phyloP scores from a whole-genome alignment of 2,329 filamentous ascomycete genomes.

The Paracoccidioides lutzii region DNA sequence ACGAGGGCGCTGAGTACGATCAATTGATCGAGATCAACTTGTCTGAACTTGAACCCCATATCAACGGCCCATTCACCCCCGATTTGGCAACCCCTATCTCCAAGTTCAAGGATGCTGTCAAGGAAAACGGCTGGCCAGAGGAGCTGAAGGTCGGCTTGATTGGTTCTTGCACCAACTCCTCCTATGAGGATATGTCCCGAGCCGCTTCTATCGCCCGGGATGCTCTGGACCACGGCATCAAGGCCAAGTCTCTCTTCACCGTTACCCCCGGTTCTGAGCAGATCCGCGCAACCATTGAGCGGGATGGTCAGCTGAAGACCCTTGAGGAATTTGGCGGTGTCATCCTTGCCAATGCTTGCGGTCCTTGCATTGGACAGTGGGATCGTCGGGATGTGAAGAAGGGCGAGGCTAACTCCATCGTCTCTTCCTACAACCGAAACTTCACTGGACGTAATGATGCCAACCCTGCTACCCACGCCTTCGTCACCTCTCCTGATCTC shows the following conservation, averaged over 20 bases:
- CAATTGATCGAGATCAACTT: conserved; percentile 94
- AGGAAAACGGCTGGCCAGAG: conserved; percentile 90
- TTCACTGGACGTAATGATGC: conserved; percentile 97
- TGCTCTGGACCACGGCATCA: conserved; percentile 81
- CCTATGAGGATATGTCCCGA: conserved; percentile 82
- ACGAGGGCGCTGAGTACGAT: conserved; percentile 89
- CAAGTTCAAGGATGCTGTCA: conserved; percentile 89
- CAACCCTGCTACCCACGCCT: conserved; percentile 88
- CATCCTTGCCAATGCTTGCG: conserved; percentile 90
- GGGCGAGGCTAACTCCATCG: conserved; percentile 88
- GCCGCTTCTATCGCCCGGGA: conserved; percentile 84
- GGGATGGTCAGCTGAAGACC: conserved; percentile 82
- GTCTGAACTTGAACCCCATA: conserved; percentile 85
- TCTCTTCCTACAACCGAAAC: conserved; percentile 99
- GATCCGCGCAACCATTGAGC: conserved; percentile 82
- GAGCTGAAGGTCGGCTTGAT: conserved; percentile 95
- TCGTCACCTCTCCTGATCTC: conserved; percentile 81
- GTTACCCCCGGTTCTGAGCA: conserved; percentile 96
- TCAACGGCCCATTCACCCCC: conserved; percentile 98
- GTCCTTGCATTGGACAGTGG: conserved; percentile 90
- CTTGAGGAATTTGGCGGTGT: conserved; percentile 94
- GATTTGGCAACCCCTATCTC: conserved; percentile 96
- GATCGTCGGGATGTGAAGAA: conserved; percentile 88
- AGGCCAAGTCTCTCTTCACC: conserved; percentile 85
- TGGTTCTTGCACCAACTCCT: conserved; percentile 94